Evolutionary conservation across 306 rosid genomes (phyloP).

Genomic region (Trifolium dubium): DNA sequence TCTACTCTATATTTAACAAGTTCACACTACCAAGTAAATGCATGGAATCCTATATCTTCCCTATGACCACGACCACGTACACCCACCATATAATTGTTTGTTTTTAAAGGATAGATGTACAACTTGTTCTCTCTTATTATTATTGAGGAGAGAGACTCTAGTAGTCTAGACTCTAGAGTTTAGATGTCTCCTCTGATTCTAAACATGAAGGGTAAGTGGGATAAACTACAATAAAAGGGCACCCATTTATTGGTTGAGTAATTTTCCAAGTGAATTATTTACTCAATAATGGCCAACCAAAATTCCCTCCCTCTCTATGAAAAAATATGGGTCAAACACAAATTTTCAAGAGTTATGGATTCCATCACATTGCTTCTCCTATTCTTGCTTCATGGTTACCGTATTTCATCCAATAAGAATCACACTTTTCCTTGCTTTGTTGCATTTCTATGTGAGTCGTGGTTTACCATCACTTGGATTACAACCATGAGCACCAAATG

Average conservation of each 20-base stretch:
- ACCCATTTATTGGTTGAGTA: neutral
- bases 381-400: slow-evolving; percentile 48
- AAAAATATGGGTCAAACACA: slow-evolving; percentile 38
- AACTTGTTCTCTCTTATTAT: neutral
- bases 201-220: slow-evolving; percentile 13
- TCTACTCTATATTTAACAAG: neutral
- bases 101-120: neutral
- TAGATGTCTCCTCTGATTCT: no score
- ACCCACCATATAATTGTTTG: neutral
- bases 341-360: slow-evolving; percentile 42
- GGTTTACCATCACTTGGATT: slow-evolving; percentile 60
- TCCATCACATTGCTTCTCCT: slow-evolving; percentile 48
- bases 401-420: slow-evolving; percentile 25
- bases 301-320: slow-evolving; percentile 48
- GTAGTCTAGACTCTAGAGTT: no score
- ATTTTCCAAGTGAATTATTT: neutral
- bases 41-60: neutral
- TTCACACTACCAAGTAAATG: neutral
- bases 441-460: slow-evolving; percentile 69
- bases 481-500: slow-evolving; percentile 50
- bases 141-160: no score
- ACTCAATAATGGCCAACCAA: slow-evolving; percentile 33
- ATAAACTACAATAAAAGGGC: neutral
- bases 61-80: neutral
- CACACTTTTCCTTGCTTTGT: slow-evolving; percentile 52